Conservation (phyloP, 192 early-diverging fungal genomes). For the Podila verticillata region DNA sequence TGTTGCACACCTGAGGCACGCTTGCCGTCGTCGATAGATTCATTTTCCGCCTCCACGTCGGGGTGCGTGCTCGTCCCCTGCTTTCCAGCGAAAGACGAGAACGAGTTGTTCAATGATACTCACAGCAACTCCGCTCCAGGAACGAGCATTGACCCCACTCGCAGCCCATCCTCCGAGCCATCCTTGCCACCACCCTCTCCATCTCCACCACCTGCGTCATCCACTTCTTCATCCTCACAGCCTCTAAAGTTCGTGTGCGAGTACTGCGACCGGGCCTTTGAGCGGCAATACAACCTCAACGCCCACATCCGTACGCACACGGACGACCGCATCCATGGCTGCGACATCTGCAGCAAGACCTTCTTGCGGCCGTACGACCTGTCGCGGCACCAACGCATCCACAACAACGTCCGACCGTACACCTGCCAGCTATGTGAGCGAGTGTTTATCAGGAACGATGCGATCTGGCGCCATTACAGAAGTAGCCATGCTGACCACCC, state of each 20-base stretch:
- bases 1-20: no score
- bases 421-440: conserved; percentile 72
- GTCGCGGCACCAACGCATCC: conserved; percentile 83
- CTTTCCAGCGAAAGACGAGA: no score
- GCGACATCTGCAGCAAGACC: conserved; percentile 2
- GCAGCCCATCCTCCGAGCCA: no score
- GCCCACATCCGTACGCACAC: conserved; percentile 41
- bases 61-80: no score
- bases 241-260: conserved; percentile 21
- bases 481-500: conserved; percentile 47
- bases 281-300: conserved; percentile 47
- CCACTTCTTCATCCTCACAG: background rate
- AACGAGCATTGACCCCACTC: no score
- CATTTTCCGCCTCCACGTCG: no score
- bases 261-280: conserved; percentile 19
- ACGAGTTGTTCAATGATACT: no score
- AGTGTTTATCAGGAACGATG: conserved; percentile 80
- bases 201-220: background rate
- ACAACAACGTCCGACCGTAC: conserved; percentile 77
- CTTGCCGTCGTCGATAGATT: no score
- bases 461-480: conserved; percentile 79
- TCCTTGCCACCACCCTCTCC: background rate
- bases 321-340: conserved; percentile 2
- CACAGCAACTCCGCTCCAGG: no score
- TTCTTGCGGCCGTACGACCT: conserved; percentile 61